A percentile compares a stretch with the other conserved stretches of the same genome.
phyloP scores from a whole-genome alignment of 352 stramenopile species.

The Phytophthora sp. region DNA sequence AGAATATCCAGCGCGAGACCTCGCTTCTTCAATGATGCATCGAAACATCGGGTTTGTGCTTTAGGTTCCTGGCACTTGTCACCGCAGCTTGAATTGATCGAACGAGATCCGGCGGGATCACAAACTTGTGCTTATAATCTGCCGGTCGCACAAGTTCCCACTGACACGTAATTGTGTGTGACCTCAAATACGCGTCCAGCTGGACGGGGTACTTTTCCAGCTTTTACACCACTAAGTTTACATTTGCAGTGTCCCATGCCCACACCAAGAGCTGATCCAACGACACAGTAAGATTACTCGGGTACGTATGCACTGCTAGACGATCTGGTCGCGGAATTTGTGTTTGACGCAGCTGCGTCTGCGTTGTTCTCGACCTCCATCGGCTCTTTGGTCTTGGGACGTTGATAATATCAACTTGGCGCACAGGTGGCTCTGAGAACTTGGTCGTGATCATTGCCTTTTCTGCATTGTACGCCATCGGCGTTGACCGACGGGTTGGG shows the following conservation, averaged over 20 bases:
- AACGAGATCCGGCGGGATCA: conserved; percentile 1
- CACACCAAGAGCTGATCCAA: conserved; percentile 5
- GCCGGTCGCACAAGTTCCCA: background rate
- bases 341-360: conserved; percentile 1
- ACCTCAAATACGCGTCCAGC: conserved; percentile 4
- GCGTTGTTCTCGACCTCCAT: background rate
- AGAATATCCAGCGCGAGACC: conserved; percentile 2
- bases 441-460: background rate
- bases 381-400: no score
- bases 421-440: background rate
- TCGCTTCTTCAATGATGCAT: conserved; percentile 2
- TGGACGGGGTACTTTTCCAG: conserved; percentile 9
- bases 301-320: conserved; percentile 10
- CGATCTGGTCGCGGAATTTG: background rate
- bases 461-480: background rate
- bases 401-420: background rate
- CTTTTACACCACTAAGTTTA: conserved; percentile 7
- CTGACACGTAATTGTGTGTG: background rate
- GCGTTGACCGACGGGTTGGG: background rate
- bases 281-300: background rate
- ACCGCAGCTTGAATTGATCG: conserved; percentile 7
- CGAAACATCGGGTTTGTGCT: background rate
- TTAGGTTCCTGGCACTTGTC: background rate
- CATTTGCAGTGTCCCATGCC: background rate
- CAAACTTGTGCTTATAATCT: conserved; percentile 10